Conservation (phyloP, 2,329 filamentous ascomycete genomes). For the Graphilbum fragrans region DNA sequence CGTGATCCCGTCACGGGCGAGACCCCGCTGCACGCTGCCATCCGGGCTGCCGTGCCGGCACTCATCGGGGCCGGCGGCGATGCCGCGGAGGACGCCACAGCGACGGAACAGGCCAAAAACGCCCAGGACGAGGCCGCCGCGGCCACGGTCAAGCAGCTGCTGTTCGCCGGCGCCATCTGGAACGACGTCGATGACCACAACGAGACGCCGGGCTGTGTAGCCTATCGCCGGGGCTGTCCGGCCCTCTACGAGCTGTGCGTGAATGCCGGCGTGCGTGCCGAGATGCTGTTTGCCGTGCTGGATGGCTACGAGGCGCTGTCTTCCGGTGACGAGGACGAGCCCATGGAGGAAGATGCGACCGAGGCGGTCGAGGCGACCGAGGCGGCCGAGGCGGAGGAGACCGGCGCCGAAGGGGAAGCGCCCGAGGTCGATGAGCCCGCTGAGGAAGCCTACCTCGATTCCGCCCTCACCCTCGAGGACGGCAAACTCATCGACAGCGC, state of each 20-base stretch:
- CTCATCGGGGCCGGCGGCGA: not conserved
- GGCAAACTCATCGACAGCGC: conserved; percentile 61
- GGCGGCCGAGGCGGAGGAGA: conserved; percentile 12
- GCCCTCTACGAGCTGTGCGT: conserved; percentile 74
- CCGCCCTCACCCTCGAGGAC: conserved; percentile 50
- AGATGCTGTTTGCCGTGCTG: conserved; percentile 71
- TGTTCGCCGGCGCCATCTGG: conserved; percentile 90
- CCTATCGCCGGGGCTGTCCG: conserved; percentile 53
- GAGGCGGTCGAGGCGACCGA: conserved; percentile 21
- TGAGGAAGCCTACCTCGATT: conserved; percentile 62
- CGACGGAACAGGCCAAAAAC: not conserved
- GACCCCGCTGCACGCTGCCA: conserved; percentile 80
- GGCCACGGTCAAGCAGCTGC: conserved; percentile 59
- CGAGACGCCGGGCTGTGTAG: conserved; percentile 87
- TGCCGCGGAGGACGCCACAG: not conserved
- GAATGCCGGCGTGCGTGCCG: conserved; percentile 80
- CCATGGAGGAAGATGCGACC: conserved; percentile 27
- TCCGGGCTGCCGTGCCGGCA: conserved; percentile 41
- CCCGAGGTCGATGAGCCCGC: conserved; percentile 40
- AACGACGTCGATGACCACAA: conserved; percentile 80
- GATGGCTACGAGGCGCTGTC: conserved; percentile 68
- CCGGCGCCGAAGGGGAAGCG: conserved; percentile 12
- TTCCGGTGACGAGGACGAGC: conserved; percentile 38
- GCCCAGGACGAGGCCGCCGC: conserved; percentile 29
- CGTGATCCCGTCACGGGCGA: conserved; percentile 78